Evolutionary conservation across 129 eudicot genomes (phyloP), one percentile per base, ranked within the genome.

Genomic region (Solidago caesia): DNA sequence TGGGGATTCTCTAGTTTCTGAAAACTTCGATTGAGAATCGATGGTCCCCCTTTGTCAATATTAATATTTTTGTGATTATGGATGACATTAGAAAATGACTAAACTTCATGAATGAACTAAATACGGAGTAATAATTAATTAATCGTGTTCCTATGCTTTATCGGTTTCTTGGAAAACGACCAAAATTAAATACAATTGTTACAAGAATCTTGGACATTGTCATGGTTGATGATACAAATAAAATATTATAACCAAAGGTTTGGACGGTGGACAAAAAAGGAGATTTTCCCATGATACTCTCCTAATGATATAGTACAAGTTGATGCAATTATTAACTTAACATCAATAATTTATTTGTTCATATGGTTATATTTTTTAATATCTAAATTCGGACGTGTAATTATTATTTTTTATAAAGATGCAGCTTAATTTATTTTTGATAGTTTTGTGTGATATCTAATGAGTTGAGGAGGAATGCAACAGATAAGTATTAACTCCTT

Each of bases 141-240:
- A 76, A 58, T 47, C 14, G 14, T 47, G 62, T 62, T 10, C 60
- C 48, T 78, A 12, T 43, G 5, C 26, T 57, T 2, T 29, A 57
- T 66, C 7, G 65, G 62, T 62, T 77, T 53, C 64, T 70, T 12
- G 64, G 76, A 52, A 70, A 48, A 41, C 64, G 71, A 61, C 71
- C 64, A 61, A 47, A 70, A 61, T 12, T 48, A 69, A 78, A 55
- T 29, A 61, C 64, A 52, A 41, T 64, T 79, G 77, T 55, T 66
- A 79, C 77, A 79, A 71, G 82, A 79, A 79, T 79, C 82, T 71
- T 79, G 82, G 82, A 79, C 78, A 79, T 79, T 44, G 78, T 79
- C 73, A 79, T 64, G 25, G 82, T 57, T 44, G 68, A 10, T 79
- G 46, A 53, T 64, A 33, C 29, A 57, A 56, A 55, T 72, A 52